phyloP scores from a whole-genome alignment of 495 filamentous ascomycete species.

The Xylaria flabelliformis region DNA sequence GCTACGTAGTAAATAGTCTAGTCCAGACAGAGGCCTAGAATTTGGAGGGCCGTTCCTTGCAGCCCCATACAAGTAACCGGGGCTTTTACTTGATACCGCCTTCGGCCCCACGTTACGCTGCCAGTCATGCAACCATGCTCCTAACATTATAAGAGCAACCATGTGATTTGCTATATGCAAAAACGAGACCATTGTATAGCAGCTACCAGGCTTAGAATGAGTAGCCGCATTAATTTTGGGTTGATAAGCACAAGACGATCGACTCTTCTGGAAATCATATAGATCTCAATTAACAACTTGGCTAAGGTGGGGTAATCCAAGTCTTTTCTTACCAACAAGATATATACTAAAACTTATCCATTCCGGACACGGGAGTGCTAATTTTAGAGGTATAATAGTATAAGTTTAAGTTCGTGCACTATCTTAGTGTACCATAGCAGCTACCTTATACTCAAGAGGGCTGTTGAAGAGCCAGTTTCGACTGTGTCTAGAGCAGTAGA shows the following conservation, averaged over 20 bases:
- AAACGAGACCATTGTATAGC: background rate
- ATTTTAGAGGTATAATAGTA: background rate
- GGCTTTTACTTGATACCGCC: constrained; percentile 3
- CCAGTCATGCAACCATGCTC: background rate
- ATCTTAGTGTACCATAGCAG: background rate
- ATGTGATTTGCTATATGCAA: background rate
- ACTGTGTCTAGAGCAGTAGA: background rate
- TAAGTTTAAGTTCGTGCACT: background rate
- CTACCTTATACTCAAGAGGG: background rate
- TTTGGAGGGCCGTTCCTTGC: background rate
- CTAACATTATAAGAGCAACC: background rate
- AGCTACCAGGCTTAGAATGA: background rate
- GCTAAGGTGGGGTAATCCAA: background rate
- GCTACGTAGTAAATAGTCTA: background rate
- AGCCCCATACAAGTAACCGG: background rate
- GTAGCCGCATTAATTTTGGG: background rate
- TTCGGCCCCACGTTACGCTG: constrained; percentile 14
- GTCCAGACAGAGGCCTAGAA: background rate
- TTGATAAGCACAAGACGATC: background rate
- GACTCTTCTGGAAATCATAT: background rate
- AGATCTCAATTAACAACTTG: background rate
- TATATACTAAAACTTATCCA: too few relatives aligned
- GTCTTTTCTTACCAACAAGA: background rate
- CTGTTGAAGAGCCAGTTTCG: background rate
- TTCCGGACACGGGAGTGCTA: background rate